These are phyloP conservation scores for Fusarium albidum DNA, from an alignment of 2,329 filamentous ascomycete species.

Conservation along the genomic window DNA sequence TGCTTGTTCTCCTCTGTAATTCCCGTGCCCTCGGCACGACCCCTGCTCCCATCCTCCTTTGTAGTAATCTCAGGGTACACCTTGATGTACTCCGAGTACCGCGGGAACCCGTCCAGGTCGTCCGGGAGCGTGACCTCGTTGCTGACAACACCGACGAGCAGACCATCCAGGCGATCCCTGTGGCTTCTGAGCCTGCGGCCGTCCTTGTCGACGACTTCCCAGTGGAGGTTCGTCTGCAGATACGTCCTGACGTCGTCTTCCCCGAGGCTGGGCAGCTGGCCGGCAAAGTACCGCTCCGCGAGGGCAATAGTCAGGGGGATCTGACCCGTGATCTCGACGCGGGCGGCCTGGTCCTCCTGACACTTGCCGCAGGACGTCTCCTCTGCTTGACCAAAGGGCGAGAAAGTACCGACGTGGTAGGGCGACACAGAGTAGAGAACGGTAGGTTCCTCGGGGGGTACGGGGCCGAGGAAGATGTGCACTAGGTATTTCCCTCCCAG, in stretches of 20 bases:
- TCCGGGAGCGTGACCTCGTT: not conserved
- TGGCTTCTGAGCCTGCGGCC: not conserved
- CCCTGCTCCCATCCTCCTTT: not conserved
- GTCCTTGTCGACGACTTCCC: conserved; percentile 4
- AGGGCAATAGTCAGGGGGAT: conserved; percentile 11
- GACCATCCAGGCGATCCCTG: not conserved
- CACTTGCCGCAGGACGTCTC: conserved; percentile 3
- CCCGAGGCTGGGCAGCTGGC: not conserved
- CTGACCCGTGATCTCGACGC: conserved; percentile 6
- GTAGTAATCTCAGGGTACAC: conserved; percentile 6
- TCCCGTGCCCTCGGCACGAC: conserved; percentile 2
- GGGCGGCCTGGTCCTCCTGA: not conserved
- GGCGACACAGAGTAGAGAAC: not conserved
- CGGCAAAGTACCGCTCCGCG: conserved; percentile 14
- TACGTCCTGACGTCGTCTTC: conserved; percentile 1
- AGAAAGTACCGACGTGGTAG: conserved; percentile 4
- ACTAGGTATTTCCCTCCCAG: conserved; percentile 4
- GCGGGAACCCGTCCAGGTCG: not conserved
- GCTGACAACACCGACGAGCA: not conserved
- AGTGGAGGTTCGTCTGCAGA: conserved; percentile 1
- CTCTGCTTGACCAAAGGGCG: not conserved
- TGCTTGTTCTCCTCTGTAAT: not conserved
- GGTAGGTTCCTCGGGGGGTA: not conserved
- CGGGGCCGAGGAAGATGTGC: conserved; percentile 8
- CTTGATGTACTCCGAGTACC: not conserved